phyloP scores from a whole-genome alignment of 2,329 filamentous ascomycete genomes.

The Colletotrichum shisoi region DNA sequence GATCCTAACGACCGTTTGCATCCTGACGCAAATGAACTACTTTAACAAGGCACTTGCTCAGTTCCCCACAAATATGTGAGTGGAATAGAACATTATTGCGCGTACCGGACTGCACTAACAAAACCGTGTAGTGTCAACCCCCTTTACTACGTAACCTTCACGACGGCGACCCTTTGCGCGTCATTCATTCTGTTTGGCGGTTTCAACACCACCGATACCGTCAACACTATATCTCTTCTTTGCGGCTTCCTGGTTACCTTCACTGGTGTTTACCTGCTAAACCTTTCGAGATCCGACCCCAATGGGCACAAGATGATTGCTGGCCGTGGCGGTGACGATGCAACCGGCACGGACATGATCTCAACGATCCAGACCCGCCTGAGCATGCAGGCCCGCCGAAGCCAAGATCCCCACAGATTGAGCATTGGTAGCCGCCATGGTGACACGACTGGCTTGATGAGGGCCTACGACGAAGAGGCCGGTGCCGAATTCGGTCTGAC shows the following conservation, averaged over 20 bases:
- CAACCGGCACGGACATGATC: slow-evolving; percentile 89
- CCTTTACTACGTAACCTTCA: slow-evolving; percentile 97
- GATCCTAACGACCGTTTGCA: slow-evolving; percentile 91
- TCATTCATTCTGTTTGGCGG: slow-evolving; percentile 96
- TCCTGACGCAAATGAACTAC: slow-evolving; percentile 99
- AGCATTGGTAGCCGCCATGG: slow-evolving; percentile 70
- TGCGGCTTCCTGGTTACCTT: slow-evolving; percentile 96
- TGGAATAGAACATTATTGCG: slow-evolving; percentile 38
- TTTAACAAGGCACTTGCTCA: slow-evolving; percentile 98
- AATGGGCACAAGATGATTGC: slow-evolving; percentile 75
- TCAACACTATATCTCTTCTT: slow-evolving; percentile 90
- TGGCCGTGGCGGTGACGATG: slow-evolving; percentile 71
- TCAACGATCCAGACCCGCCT: slow-evolving; percentile 88
- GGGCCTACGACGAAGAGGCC: slow-evolving; percentile 87
- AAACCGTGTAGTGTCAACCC: slow-evolving; percentile 77
- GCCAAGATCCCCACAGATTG: slow-evolving; percentile 67
- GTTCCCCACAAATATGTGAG: slow-evolving; percentile 96
- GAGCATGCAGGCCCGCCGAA: slow-evolving; percentile 90
- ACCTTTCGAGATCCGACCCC: slow-evolving; percentile 91
- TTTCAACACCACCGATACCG: slow-evolving; percentile 91
- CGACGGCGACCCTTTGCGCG: slow-evolving; percentile 89
- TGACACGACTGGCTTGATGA: slow-evolving; percentile 84
- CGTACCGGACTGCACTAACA: slow-evolving; percentile 26
- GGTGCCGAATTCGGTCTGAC: slow-evolving; percentile 75
- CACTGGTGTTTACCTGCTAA: slow-evolving; percentile 92